Conservation (phyloP, 1,284 basidiomycete genomes). For the Tylopilus sp. region DNA sequence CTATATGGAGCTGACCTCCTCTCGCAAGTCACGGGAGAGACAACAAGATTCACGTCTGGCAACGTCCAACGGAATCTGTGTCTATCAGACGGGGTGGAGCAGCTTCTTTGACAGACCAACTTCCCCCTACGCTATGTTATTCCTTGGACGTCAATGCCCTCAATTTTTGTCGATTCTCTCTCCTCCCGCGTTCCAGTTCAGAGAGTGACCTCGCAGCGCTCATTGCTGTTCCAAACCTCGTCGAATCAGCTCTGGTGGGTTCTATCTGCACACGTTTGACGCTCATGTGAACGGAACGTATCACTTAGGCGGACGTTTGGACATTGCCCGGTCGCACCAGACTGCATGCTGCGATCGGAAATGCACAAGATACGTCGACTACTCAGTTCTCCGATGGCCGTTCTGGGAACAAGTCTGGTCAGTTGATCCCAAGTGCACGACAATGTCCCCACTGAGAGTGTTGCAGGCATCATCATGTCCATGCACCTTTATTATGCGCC, state of each 20-base stretch:
- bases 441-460: not conserved
- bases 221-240: constrained; percentile 80
- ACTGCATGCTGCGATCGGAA: constrained; percentile 79
- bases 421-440: not conserved
- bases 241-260: constrained; percentile 80
- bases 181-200: constrained; percentile 36
- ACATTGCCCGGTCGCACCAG: constrained; percentile 60
- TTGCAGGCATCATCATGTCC: constrained; percentile 80
- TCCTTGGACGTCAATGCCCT: constrained; percentile 85
- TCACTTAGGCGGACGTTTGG: constrained; percentile 75
- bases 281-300: not conserved
- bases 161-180: constrained; percentile 84
- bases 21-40: constrained; percentile 71
- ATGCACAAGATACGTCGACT: constrained; percentile 37
- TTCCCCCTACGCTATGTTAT: constrained; percentile 53
- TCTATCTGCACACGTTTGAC: not conserved
- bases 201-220: constrained; percentile 42
- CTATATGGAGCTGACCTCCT: not conserved
- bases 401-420: constrained; percentile 38
- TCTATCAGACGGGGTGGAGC: constrained; percentile 51
- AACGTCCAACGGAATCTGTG: constrained; percentile 46
- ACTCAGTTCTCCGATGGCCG: constrained; percentile 44
- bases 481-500: constrained; percentile 60
- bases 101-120: constrained; percentile 49
- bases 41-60: constrained; percentile 77